These are phyloP conservation scores for Fusarium albosuccineum DNA, from an alignment of 2,329 filamentous ascomycete genomes.

Conservation along the genomic window DNA sequence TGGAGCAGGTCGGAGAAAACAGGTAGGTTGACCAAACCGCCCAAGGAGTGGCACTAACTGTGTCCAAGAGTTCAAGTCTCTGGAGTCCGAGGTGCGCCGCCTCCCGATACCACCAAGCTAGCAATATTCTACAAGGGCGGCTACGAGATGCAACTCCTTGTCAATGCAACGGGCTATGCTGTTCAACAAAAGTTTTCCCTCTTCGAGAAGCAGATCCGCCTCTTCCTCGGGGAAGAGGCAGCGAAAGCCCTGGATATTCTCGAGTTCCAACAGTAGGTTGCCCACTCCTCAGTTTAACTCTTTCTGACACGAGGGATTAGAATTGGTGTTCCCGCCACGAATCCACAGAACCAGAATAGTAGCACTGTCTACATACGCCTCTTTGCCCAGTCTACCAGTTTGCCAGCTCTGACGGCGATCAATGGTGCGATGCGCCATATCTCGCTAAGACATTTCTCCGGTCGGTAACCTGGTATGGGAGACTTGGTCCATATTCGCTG, in stretches of 20 bases:
- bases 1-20: conserved; percentile 52
- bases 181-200: conserved; percentile 63
- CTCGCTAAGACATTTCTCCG: conserved; percentile 18
- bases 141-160: conserved; percentile 59
- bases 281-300: too few species aligned
- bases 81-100: conserved; percentile 57
- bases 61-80: conserved; percentile 51
- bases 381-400: background rate
- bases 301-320: background rate
- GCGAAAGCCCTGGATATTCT: conserved; percentile 9
- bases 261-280: conserved; percentile 17
- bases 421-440: background rate
- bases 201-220: conserved; percentile 60
- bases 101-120: conserved; percentile 65
- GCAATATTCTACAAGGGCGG: conserved; percentile 64
- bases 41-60: background rate
- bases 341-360: background rate
- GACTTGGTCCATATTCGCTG: background rate
- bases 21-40: conserved; percentile 29
- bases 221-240: conserved; percentile 48
- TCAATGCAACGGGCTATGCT: conserved; percentile 63
- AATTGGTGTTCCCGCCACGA: background rate
- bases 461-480: background rate
- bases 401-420: background rate
- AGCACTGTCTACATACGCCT: background rate